Evolutionary conservation across 2,329 filamentous ascomycete genomes (phyloP), one percentile per base, ranked within the genome.

Genomic region (Aspergillus fructus): DNA sequence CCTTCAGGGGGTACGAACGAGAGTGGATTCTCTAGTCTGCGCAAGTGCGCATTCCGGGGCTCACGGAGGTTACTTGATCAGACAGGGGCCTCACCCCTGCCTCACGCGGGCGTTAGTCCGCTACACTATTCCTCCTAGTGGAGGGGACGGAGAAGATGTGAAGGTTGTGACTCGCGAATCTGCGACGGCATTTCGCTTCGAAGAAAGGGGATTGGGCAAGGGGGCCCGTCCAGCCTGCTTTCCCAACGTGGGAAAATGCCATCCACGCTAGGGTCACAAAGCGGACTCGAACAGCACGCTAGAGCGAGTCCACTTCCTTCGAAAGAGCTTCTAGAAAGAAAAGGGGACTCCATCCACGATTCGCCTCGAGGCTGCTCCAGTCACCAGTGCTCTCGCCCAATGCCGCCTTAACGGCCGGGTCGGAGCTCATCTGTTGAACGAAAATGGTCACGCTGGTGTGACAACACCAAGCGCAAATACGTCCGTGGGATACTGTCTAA

Each of bases 281-380:
- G 56, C 57, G 60, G 62, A 55, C 45, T 58, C 60, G 46, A 54
- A 49, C 57, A 58, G 34, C 30, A 42, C 50, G 63, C 63, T 60
- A 65, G 8, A 63, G 53, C 49, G 43, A 53, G 53, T 53, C 56
- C 58, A 59, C 62, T 45, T 57, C 57, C 51, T 63, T 65, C 63
- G 52, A 55, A 15, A 52, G 58, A 56, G 53, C 64, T 66, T 66
- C 51, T 54, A 54, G 51, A 54, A 54, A 54, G 45, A 43, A 30
- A 43, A 17, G 11, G 27, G 13, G 19, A 48, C 13, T 40, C n/a
- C 51, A 48, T 45, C 13, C 21, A 30, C 34, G 27, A 34, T 17
- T 42, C 48, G 24, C 24, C 7, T 24, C 24, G 5, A 24, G 24
- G 24, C 24, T 24, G 24, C 24, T 24, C 24, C 21, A 21, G 21